These are phyloP conservation scores for Viola pubescens DNA, from an alignment of 441 rosid species.

Conservation along the genomic window DNA sequence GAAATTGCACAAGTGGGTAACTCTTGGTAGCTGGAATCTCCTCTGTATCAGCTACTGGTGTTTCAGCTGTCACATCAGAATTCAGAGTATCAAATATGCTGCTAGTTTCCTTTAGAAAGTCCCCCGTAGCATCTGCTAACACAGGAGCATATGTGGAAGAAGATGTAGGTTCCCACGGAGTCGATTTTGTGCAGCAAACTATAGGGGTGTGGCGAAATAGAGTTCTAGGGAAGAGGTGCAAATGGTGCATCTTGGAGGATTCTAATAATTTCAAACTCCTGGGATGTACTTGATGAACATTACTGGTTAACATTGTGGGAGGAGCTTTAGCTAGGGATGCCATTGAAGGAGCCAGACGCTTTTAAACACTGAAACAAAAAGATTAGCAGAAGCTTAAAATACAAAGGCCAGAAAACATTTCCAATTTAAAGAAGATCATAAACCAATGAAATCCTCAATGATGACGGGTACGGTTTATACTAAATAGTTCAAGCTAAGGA, in stretches of 20 bases:
- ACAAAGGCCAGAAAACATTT: not conserved
- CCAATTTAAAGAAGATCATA: not conserved
- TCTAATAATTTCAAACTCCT: conserved; percentile 28
- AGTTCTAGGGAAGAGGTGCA: conserved; percentile 14
- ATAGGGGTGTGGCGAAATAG: conserved; percentile 17
- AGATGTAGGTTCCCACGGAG: conserved; percentile 65
- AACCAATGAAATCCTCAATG: not conserved
- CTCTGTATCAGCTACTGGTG: conserved; percentile 18
- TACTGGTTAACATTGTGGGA: conserved; percentile 20
- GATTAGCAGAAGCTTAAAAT: too few species aligned
- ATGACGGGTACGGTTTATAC: too few species aligned
- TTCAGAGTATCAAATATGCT: conserved; percentile 48
- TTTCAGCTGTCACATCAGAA: conserved; percentile 31
- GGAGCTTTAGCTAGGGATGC: conserved; percentile 31
- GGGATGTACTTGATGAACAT: conserved; percentile 18
- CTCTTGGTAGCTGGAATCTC: conserved; percentile 22
- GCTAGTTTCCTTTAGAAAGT: conserved; percentile 37
- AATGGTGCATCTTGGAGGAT: conserved; percentile 11
- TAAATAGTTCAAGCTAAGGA: not conserved
- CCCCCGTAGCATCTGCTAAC: conserved; percentile 33
- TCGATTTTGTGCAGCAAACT: conserved; percentile 43
- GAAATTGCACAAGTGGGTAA: conserved; percentile 23
- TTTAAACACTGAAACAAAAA: conserved; percentile 1
- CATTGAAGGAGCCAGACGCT: conserved; percentile 26
- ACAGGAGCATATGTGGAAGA: conserved; percentile 35